Evolutionary conservation across 1,284 basidiomycete genomes (phyloP), one percentile per base, ranked within the genome.

Genomic region (Polyporus tsugae): DNA sequence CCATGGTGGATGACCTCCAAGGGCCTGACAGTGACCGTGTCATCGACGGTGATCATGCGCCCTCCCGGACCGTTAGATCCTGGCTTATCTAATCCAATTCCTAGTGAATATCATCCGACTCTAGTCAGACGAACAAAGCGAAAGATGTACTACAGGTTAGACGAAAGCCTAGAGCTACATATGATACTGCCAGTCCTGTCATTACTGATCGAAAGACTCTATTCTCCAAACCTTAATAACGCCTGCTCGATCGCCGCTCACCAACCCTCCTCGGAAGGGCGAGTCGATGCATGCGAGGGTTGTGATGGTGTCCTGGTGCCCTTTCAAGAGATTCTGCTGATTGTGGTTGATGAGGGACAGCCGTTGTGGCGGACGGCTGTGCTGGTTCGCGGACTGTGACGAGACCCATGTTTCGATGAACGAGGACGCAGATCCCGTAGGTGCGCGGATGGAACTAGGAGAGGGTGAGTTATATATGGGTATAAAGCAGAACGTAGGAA

Each of bases 251-350:
- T 97, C 96, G 3, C 92, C 95, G 71, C 93, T 96, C 11, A 97
- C 87, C 55, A 97, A 86, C 4, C 95, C 94, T 19, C 92, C 92
- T 60, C 93, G 85, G 81, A 97, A 97, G 0, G 95, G 95, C 0
- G 92, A 88, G 72, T 97, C 95, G 64, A 97, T 89, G 70, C 93
- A 92, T 0, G 89, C 87, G 29, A 97, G 79, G 2, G 92, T 89
- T 1, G 92, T 95, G 33, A 98, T 87, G 2, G 93, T 88, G 76
- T 97, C 96, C 72, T 93, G 92, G 76, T 97, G 95, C 1, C 89
- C 85, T 75, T 87, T 90, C 59, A 96, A 80, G 38, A 95, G 80
- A 64, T 87, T 90, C 75, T 95, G 91, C 76, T 96, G 95, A 75
- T 90, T 92, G 64, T 91, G 86, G 7, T 88, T 91, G 66, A 95